Evolutionary conservation across 192 early-diverging fungal genomes (phyloP), one percentile per base, ranked within the genome.

Genomic region (Entrophospora sp.): DNA sequence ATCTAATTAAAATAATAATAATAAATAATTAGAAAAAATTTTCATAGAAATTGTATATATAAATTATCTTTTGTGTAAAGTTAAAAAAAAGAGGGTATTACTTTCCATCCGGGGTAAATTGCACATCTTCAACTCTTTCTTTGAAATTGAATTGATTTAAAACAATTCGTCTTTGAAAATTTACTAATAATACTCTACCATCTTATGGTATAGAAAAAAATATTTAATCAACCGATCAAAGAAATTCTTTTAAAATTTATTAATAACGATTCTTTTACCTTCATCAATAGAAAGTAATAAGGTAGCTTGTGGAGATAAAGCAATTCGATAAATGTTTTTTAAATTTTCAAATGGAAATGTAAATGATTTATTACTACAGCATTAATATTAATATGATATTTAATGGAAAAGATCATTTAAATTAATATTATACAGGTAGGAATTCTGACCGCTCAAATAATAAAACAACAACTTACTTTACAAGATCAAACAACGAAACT

Each of bases 291-390:
- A 85, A 22, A 99, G 81, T 53, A 99, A 72, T n/a, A 99, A 75
- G 32, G 84, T 83, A 7, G 90, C 89, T 51, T 91, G 87, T 44
- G 96, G 95, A 13, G 91, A 90, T 14, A 99, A 79, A 2, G 94
- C 96, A 30, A 99, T 83, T 18, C 85, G 80, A 24, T 75, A 75
- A 67, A 99, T 97, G 66, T 95, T 89, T 72, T 92, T 93, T 46
- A 87, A 81, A 78, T 89, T 97, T 71, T 98, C 95, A 60, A 94
- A 92, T 7, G 93, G 92, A 52, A 99, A 83, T 24, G 97, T 99
- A 35, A 82, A 77, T 0, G 93, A 86, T 64, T 89, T 89, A 76
- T 96, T 96, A 73, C 91, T 93, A 73, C 48, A n/a, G n/a, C 31
- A 38, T 7, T 44, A 34, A 35, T n/a, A n/a, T n/a, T n/a, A n/a